Evolutionary conservation across 305 asterid genomes (phyloP), one percentile per base, ranked within the genome.

Genomic region (Lippia alba): DNA sequence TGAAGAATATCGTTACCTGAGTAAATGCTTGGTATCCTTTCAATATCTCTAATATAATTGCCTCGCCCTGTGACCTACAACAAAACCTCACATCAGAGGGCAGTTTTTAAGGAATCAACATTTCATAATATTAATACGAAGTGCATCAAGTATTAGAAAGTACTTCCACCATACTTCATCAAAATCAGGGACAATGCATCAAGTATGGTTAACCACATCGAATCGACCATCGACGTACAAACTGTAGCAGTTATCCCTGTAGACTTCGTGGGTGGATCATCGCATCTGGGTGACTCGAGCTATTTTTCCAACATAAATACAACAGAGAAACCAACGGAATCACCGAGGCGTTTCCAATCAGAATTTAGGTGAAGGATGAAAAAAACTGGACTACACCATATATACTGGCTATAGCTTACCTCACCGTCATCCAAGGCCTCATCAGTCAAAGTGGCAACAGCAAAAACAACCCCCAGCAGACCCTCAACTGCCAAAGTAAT

Each of bases 11-110:
- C n/a, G n/a, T 56, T 68, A 94, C 97, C 97, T 94, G 99, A 53
- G 97, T 94, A 79, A 91, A 94, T 50, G 99, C 99, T 85, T 94
- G 99, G 82, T 94, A 94, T 74, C 97, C 99, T 84, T 94, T 94
- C 83, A 94, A 76, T 78, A 94, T 94, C 87, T 94, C 99, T 81
- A 94, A 82, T 69, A 89, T 89, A 79, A 94, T 94, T 66, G 99
- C 99, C 90, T 94, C 99, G 18, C 99, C 99, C 77, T 94, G 97
- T 58, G 99, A 94, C 84, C 99, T 94, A 72, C 59, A 78, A 74
- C 40, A 68, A 65, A 74, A 69, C 44, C 45, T 20, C 53, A 64
- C 64, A 69, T 83, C 75, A 85, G 63, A 69, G 17, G 46, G 64
- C 64, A 54, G 16, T 33, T 16, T 66, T 54, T 20, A 59, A 53